phyloP scores from a whole-genome alignment of 371 early-diverging fungal species.

The Chytridiales sp. region DNA sequence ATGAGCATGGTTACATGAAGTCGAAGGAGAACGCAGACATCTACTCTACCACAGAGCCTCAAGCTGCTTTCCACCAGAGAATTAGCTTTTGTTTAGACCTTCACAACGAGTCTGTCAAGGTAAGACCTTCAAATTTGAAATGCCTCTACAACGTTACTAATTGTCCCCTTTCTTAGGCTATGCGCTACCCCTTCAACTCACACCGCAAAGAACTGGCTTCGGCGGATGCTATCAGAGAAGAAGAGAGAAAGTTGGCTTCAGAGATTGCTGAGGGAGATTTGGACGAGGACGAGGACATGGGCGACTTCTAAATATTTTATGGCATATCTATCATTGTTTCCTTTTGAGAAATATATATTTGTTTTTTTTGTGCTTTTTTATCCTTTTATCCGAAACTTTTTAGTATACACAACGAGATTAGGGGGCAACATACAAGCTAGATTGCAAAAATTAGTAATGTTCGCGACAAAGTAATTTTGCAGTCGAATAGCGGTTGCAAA shows the following conservation, averaged over 20 bases:
- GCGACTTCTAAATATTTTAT: conserved; percentile 8
- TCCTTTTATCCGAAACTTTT: not conserved
- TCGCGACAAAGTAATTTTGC: too few species aligned
- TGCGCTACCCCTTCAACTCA: conserved; percentile 90
- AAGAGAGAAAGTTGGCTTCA: conserved; percentile 88
- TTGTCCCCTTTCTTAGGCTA: conserved; percentile 58
- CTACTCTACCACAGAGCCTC: conserved; percentile 95
- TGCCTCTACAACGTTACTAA: not conserved
- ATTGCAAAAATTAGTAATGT: too few species aligned
- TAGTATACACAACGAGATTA: not conserved
- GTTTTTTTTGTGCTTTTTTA: not conserved
- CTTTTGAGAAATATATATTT: not conserved
- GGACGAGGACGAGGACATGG: conserved; percentile 59
- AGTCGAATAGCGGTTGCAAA: too few species aligned
- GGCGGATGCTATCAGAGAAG: conserved; percentile 82
- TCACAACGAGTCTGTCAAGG: conserved; percentile 94
- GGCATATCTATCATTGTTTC: not conserved
- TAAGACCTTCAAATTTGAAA: too few species aligned
- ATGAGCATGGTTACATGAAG: conserved; percentile 89
- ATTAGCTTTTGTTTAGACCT: conserved; percentile 93
- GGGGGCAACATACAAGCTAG: conserved; percentile 19
- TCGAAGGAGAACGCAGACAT: conserved; percentile 91
- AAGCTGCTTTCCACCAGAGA: conserved; percentile 90
- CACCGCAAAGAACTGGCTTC: conserved; percentile 80
- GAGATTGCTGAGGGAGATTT: conserved; percentile 87